phyloP scores from a whole-genome alignment of 2,329 filamentous ascomycete species.

The Hypocrella siamensis region DNA sequence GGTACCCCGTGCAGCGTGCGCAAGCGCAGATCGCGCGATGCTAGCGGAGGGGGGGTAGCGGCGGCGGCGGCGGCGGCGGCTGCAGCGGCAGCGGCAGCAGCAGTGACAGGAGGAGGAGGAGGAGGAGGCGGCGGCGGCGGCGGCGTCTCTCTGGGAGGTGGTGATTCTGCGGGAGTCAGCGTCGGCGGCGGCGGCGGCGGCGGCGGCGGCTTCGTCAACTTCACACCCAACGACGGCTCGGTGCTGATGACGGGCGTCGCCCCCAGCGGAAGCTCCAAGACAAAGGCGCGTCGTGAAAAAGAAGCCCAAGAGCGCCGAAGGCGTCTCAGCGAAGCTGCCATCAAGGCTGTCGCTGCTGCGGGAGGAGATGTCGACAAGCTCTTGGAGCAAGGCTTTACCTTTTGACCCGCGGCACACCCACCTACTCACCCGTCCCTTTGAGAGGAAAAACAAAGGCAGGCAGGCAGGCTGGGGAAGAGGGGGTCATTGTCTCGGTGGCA shows the following conservation, averaged over 20 bases:
- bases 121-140: slow-evolving; percentile 48
- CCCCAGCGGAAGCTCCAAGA: slow-evolving; percentile 81
- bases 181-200: slow-evolving; percentile 12
- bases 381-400: slow-evolving; percentile 32
- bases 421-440: no score
- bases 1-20: slow-evolving; percentile 23
- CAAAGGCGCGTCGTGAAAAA: slow-evolving; percentile 80
- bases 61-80: slow-evolving; percentile 18
- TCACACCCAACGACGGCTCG: slow-evolving; percentile 63
- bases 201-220: slow-evolving; percentile 66
- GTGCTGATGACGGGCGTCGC: slow-evolving; percentile 81
- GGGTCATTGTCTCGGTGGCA: no score
- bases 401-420: no score
- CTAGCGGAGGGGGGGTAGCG: slow-evolving; percentile 11
- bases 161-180: no score
- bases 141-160: no score
- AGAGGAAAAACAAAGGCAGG: no score
- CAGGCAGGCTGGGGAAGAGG: no score
- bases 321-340: slow-evolving; percentile 50
- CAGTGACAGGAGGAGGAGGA: slow-evolving; percentile 40
- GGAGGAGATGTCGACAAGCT: slow-evolving; percentile 49
- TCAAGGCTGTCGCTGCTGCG: slow-evolving; percentile 52
- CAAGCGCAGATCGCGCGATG: slow-evolving; percentile 22
- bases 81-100: slow-evolving; percentile 88
- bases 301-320: slow-evolving; percentile 67